Conservation (phyloP, 208 protist species). For the Spongospora subterranea region DNA sequence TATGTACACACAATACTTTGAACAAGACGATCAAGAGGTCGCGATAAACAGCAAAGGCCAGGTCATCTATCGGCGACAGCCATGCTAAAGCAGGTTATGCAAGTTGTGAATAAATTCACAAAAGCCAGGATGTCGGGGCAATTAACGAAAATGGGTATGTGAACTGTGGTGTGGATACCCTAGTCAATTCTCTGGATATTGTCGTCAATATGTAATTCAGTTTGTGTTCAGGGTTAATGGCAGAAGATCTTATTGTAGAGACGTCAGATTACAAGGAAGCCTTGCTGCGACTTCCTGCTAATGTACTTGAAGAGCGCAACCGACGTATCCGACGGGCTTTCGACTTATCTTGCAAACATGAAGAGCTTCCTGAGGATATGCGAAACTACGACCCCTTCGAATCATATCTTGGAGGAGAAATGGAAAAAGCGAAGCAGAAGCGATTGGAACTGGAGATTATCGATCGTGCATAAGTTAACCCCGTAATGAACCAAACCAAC, state of each 20-base stretch:
- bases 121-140: too few species aligned
- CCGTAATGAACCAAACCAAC: neutral
- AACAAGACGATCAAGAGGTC: too few species aligned
- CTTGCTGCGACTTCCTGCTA: neutral
- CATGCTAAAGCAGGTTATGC: too few species aligned
- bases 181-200: too few species aligned
- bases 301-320: slow-evolving; percentile 15
- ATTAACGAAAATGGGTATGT: too few species aligned
- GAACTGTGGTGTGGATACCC: too few species aligned
- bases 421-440: neutral
- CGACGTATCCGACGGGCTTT: slow-evolving; percentile 29
- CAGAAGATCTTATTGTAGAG: slow-evolving; percentile 8
- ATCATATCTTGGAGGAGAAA: neutral
- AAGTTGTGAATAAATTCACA: too few species aligned
- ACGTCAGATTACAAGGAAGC: neutral
- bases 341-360: slow-evolving; percentile 37
- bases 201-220: too few species aligned
- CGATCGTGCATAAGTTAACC: neutral
- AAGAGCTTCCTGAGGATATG: neutral
- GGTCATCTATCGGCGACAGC: too few species aligned
- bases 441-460: slow-evolving; percentile 15
- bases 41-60: too few species aligned
- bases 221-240: neutral
- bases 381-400: slow-evolving; percentile 49
- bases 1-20: too few species aligned